Evolutionary conservation across 208 protist genomes (phyloP), one percentile per base, ranked within the genome.

Genomic region (Acanthamoeba polyphaga): DNA sequence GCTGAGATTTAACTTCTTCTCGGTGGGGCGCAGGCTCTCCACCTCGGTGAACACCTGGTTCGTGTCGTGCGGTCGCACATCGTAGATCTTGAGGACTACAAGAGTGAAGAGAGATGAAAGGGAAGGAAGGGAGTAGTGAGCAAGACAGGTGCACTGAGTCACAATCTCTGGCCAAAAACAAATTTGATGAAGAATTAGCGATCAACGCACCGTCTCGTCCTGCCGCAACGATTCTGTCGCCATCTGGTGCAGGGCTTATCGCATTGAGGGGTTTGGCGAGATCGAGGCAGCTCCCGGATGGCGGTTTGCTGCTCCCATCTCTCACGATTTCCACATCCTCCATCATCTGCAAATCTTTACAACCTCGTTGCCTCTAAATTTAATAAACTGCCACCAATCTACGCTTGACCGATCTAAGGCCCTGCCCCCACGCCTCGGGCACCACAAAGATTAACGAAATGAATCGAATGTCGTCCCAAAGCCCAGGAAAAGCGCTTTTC

Each of bases 161-260:
- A 95, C 24, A 51, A 87, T 89, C 22, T 17, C 22, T 68, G 10
- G 22, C 58, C 0, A 22, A 58, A 60, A 38, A 66, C 0, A 38
- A 38, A n/a, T n/a, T 49, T 38, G 22, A 76, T 49, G 53, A 24
- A 58, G 17, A 38, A 68, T 34, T 90, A 3, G 27, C 24, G 49
- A 29, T 22, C 17, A 38, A 29, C 84, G n/a, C 94, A 97, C 96
- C 96, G 89, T 97, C 96, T 74, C 96, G 95, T 46, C 96, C 96
- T 29, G 96, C 96, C 74, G 96, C 95, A 15, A 97, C 96, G 22
- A 97, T 51, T 46, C 55, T 88, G 46, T 55, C 85, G 17, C 87
- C 91, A 88, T 97, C 96, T 38, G 94, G 96, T n/a, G 96, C 96
- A 51, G 90, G 51, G 68, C 91, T 95, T n/a, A 97, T 94, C 19